phyloP scores from a whole-genome alignment of 2,329 filamentous ascomycete species.

The Ceratocystis albifundus region DNA sequence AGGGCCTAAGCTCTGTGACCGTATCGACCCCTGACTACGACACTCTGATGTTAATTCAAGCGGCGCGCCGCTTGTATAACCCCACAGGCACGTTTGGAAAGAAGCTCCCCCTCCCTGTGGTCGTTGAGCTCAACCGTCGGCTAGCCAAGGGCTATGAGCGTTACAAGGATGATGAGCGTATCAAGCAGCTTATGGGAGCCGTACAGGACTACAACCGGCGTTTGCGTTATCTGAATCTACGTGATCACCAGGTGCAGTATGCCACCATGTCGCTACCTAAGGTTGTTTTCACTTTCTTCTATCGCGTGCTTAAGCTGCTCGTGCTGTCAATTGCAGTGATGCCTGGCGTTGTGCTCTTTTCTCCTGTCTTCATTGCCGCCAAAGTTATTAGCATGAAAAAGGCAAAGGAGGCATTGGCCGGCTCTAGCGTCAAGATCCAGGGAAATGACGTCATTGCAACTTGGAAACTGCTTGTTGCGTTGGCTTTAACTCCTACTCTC shows the following conservation, averaged over 20 bases:
- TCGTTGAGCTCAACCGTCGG: slow-evolving; percentile 86
- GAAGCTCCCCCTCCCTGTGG: slow-evolving; percentile 80
- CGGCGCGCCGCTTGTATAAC: slow-evolving; percentile 84
- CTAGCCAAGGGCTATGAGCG: slow-evolving; percentile 83
- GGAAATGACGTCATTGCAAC: slow-evolving; percentile 84
- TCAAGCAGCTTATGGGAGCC: slow-evolving; percentile 60
- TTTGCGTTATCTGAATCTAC: slow-evolving; percentile 72
- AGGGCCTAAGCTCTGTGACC: slow-evolving; percentile 75
- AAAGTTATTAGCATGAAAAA: slow-evolving; percentile 74
- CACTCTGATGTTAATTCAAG: slow-evolving; percentile 93
- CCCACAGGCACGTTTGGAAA: slow-evolving; percentile 58
- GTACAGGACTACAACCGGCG: slow-evolving; percentile 80
- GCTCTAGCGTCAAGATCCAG: slow-evolving; percentile 78
- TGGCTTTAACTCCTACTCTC: slow-evolving; percentile 69
- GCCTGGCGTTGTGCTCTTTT: slow-evolving; percentile 77
- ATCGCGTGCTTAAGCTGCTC: slow-evolving; percentile 65
- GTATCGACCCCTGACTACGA: slow-evolving; percentile 91
- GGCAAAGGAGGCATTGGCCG: slow-evolving; percentile 70
- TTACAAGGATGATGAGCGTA: slow-evolving; percentile 82
- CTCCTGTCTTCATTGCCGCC: slow-evolving; percentile 73
- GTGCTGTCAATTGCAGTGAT: slow-evolving; percentile 70
- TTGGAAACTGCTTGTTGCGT: slow-evolving; percentile 83
- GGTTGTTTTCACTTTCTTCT: slow-evolving; percentile 66
- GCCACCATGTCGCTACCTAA: slow-evolving; percentile 68
- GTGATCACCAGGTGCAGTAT: slow-evolving; percentile 91